Evolutionary conservation across 805 yeast species (phyloP).

Genomic region (Schwanniomyces yamadae): DNA sequence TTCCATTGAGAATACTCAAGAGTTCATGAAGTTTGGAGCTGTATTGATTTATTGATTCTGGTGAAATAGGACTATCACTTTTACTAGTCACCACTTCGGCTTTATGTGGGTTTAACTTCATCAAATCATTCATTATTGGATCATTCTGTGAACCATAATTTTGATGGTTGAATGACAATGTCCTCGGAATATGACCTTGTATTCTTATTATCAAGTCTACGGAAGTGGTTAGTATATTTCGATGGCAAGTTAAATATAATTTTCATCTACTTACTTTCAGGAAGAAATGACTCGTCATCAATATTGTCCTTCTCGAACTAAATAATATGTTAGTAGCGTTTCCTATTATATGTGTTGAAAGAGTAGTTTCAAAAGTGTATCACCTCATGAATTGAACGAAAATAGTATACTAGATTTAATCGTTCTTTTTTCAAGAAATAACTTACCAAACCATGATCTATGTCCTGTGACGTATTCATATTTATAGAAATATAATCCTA

Average conservation of each 20-base stretch:
- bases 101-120: constrained; percentile 29
- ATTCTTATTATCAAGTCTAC: constrained; percentile 16
- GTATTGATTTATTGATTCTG: constrained; percentile 27
- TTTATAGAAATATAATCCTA: too few species aligned
- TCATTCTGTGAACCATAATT: constrained; percentile 15
- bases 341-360: too few species aligned
- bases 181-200: constrained; percentile 15
- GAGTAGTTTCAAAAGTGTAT: too few species aligned
- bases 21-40: constrained; percentile 32
- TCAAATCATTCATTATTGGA: constrained; percentile 32
- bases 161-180: constrained; percentile 10
- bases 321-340: neutral
- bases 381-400: too few species aligned
- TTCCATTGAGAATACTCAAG: constrained; percentile 27
- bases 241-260: neutral
- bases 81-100: constrained; percentile 7
- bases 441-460: too few species aligned
- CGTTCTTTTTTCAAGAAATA: too few species aligned
- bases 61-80: neutral
- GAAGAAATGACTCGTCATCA: constrained; percentile 5
- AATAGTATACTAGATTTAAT: too few species aligned
- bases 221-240: neutral
- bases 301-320: constrained; percentile 1
- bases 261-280: constrained; percentile 4
- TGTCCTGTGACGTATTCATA: too few species aligned